A percentile compares a stretch with the other conserved stretches of the same genome.
Conservation (phyloP, 192 early-diverging fungal species). For the Umbelopsis isabellina region DNA sequence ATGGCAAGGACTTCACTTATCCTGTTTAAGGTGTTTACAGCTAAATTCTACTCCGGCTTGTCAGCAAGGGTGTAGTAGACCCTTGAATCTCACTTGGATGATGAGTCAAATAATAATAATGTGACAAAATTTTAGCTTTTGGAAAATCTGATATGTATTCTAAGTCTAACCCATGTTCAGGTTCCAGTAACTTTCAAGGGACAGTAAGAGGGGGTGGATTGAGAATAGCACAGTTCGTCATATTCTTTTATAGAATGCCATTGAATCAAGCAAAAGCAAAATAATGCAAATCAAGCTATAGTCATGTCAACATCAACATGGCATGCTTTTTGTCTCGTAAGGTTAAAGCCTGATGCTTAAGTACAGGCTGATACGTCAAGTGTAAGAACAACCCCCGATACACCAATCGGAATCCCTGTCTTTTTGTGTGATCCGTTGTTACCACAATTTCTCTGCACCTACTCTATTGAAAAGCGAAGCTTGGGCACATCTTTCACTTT, state of each 20-base stretch:
- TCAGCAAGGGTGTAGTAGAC: background rate
- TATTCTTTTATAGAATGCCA: background rate
- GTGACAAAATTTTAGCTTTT: background rate
- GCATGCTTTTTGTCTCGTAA: background rate
- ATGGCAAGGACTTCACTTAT: background rate
- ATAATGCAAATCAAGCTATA: background rate
- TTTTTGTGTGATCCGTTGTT: too few relatives aligned
- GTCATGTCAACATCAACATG: background rate
- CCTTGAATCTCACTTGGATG: slow-evolving; percentile 3
- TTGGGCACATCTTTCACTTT: too few relatives aligned
- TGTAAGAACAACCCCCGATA: too few relatives aligned
- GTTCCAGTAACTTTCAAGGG: background rate
- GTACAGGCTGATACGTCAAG: too few relatives aligned
- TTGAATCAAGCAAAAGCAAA: background rate
- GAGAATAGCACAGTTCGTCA: background rate
- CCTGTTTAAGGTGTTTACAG: background rate
- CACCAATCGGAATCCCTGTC: too few relatives aligned
- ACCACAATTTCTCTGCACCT: too few relatives aligned
- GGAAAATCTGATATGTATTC: background rate
- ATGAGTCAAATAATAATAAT: background rate
- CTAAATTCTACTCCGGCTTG: background rate
- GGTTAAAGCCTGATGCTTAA: too few relatives aligned
- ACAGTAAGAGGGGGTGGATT: background rate
- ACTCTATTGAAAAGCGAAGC: too few relatives aligned
- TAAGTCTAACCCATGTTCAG: background rate